Conservation (phyloP, 139 green algal species). For the Astrephomene gubernaculifera region DNA sequence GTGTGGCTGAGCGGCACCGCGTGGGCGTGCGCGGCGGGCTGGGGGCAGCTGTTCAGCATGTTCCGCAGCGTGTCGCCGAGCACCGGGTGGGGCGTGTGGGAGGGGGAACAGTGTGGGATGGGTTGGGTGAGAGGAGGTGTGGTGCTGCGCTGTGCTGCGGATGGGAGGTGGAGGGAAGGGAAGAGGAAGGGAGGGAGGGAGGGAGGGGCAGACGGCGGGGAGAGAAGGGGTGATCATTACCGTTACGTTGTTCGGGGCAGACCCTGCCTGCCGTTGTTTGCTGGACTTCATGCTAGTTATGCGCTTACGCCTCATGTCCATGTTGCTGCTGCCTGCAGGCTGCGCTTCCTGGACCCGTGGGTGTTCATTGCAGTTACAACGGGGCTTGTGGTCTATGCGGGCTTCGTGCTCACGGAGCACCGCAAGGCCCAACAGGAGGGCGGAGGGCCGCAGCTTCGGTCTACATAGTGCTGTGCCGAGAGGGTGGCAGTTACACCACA, state of each 20-base stretch:
- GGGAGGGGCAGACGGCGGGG: not conserved
- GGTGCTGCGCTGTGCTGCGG: too few species aligned
- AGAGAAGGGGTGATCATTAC: not conserved
- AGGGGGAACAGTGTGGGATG: not conserved
- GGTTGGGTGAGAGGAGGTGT: too few species aligned
- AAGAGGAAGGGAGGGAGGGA: not conserved
- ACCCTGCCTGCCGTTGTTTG: too few species aligned
- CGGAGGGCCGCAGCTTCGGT: not conserved
- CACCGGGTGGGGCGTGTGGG: conserved; percentile 50
- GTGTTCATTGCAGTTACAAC: conserved; percentile 53
- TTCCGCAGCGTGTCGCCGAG: conserved; percentile 44
- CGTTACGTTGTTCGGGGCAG: too few species aligned
- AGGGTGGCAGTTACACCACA: too few species aligned
- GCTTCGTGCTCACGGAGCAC: conserved; percentile 32
- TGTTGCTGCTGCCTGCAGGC: conserved; percentile 28
- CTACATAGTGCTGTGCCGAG: not conserved
- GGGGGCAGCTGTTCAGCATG: conserved; percentile 83
- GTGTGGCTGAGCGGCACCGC: conserved; percentile 83
- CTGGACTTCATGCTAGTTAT: too few species aligned
- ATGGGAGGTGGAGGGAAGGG: not conserved
- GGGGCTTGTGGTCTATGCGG: conserved; percentile 44
- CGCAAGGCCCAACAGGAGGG: conserved; percentile 18
- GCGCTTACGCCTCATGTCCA: too few species aligned
- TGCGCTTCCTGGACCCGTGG: conserved; percentile 48
- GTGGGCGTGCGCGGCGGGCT: conserved; percentile 79